phyloP scores from a whole-genome alignment of 768 basidiomycete species.

The Mrakia blollopis region DNA sequence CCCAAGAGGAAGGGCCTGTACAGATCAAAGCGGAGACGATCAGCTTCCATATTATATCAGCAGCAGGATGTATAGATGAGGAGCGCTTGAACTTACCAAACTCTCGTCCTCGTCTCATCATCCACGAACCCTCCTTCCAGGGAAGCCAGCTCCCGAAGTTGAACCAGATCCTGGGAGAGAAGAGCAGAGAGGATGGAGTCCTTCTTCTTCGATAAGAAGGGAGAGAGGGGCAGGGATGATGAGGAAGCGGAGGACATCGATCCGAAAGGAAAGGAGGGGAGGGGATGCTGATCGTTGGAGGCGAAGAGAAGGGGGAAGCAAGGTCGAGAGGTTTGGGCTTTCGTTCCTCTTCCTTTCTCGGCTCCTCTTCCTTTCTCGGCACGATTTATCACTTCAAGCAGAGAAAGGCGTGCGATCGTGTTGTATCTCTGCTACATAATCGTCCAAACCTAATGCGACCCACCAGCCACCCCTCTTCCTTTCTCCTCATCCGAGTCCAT shows the following conservation, averaged over 20 bases:
- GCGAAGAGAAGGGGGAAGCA: no score
- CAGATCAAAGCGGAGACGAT: not conserved
- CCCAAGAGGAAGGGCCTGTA: not conserved
- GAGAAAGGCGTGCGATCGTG: no score
- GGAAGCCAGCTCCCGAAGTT: slow-evolving; percentile 38
- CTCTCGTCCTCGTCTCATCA: slow-evolving; percentile 38
- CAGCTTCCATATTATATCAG: not conserved
- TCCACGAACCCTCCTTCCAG: slow-evolving; percentile 43
- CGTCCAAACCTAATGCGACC: no score
- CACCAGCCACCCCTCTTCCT: no score
- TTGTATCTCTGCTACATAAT: no score
- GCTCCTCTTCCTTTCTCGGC: no score
- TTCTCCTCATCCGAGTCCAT: no score
- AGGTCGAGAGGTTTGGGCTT: no score
- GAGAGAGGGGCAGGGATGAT: not conserved
- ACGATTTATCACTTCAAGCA: no score
- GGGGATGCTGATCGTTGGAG: no score
- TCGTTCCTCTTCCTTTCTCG: no score
- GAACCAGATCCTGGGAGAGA: slow-evolving; percentile 34
- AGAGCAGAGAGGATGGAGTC: slow-evolving; percentile 38
- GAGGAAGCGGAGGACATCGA: not conserved
- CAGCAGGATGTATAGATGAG: not conserved
- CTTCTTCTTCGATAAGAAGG: not conserved
- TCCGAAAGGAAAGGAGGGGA: no score
- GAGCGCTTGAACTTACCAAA: slow-evolving; percentile 39